Base-by-base conservation (phyloP, 768 basidiomycete genomes). In the Porphyrellus cyaneotinctus region DNA sequence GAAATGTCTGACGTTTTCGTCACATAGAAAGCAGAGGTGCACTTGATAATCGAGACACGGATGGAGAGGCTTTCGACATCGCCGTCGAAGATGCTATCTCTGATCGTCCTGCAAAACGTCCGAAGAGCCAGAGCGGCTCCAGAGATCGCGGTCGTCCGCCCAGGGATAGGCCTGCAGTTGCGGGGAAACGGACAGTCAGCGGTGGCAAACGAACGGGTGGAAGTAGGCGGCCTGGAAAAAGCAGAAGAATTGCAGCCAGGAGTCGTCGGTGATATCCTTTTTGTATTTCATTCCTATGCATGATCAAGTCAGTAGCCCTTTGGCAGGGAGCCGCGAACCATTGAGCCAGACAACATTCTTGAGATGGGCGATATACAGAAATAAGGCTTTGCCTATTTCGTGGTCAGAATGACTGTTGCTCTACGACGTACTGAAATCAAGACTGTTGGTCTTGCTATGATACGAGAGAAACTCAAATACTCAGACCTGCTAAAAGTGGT, bases 1-100 rank as follows among this genome's bases (percentile, higher is more conserved):
- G 18, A 15, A 22, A 18, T 51, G 30, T 23, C 49, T 57, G 6
- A 60, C 22, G 17, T 32, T 43, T 47, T 52, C 41, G 8, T 30
- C 44, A 23, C 39, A 14, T 41, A 95, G 93, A 95, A 78, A 83
- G 88, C 61, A 90, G 88, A 67, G 91, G 88, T 53, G 81, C 85
- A 35, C 72, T 91, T 60, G 87, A 91, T 59, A 83, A 81, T 32
- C 75, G 78, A 11, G 75, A 78, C 42, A 76, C 68, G 17, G 82
- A 76, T 15, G 67, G 68, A 49, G 79, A 77, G 6, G 86, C 82
- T 26, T 97, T 97, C 64, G 93, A 95, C 62, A 79, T 97, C 53
- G 87, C 88, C 0, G 83, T 97, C 32, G 93, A 98, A 66, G 90
- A 95, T 53, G 92, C 91, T 11, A 83, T 95, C 60, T 71, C 85